Base-by-base conservation (phyloP, 768 basidiomycete species). In the Suillus placidus region DNA sequence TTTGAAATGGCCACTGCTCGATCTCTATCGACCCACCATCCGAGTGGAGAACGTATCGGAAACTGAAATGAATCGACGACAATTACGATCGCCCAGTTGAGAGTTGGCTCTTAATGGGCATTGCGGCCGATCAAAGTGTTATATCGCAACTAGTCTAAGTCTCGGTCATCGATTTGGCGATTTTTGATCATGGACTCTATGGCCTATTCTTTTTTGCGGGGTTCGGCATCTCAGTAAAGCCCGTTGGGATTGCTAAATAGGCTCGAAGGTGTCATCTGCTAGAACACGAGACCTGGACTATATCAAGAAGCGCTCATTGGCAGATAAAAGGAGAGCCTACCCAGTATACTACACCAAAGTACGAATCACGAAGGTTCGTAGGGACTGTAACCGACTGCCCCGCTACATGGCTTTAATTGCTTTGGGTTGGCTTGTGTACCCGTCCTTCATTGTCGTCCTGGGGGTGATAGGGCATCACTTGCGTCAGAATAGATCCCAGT, bases 1-100 rank as follows among this genome's bases (percentile, higher is more conserved):
- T 78, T 66, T 83, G 74, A 64, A 81, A 82, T 6, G 88, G 82
- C 85, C 88, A 90, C 64, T 82, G 82, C 61, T 85, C 86, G 38
- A 87, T 71, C 65, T 84, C 82, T 32, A 81, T 64, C 45, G 68
- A 56, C 2, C 76, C 81, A 37, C 78, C 77, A 23, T 66, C 73
- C 1, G 63, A 66, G 42, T 70, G 63, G n/a, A 70, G 26, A 26
- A 26, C 26, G 26, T 26, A 26, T 26, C 26, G 26, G 26, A 26
- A 26, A 26, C 26, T 26, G 26, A 26, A 26, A 26, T 26, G 26
- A 26, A 26, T 26, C 26, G 26, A 26, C 26, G 26, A 26, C 26
- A 26, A 26, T 26, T 26, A 26, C 26, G 26, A 26, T 26, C 26
- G 26, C 26, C 26, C 26, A 26, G 26, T 26, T 26, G 26, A 26